These are phyloP conservation scores for Metschnikowia picachoensis DNA, from an alignment of 805 yeast species.

Conservation along the genomic window DNA sequence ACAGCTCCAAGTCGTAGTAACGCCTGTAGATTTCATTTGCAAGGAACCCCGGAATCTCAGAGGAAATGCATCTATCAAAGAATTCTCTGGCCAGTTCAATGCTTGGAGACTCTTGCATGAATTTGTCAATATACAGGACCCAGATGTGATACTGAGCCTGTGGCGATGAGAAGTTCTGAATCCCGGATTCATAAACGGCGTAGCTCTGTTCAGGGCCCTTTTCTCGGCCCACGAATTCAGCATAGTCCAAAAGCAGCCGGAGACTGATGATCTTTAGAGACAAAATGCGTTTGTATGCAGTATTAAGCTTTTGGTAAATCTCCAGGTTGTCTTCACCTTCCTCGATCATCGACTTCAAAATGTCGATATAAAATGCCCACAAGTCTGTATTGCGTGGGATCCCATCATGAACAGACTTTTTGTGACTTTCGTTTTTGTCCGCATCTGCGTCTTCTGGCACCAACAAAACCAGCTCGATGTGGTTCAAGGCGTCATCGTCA, in stretches of 20 bases:
- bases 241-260: constrained; percentile 59
- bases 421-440: background rate
- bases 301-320: constrained; percentile 14
- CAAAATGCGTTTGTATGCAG: constrained; percentile 29
- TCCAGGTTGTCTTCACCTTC: constrained; percentile 21
- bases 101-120: constrained; percentile 24
- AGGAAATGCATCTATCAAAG: constrained; percentile 61
- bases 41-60: constrained; percentile 42
- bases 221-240: constrained; percentile 51
- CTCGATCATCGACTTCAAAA: constrained; percentile 55
- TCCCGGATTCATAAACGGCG: constrained; percentile 64
- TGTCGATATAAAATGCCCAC: constrained; percentile 73
- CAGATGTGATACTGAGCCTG: constrained; percentile 59
- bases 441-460: background rate
- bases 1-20: constrained; percentile 62
- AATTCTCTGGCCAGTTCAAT: constrained; percentile 53
- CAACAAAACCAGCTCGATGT: constrained; percentile 32
- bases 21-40: constrained; percentile 47
- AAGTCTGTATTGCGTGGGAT: constrained; percentile 57
- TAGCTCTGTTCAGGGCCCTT: constrained; percentile 47
- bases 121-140: constrained; percentile 59
- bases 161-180: constrained; percentile 58
- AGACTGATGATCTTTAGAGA: constrained; percentile 66
- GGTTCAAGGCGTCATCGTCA: constrained; percentile 36
- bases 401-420: constrained; percentile 43